Base-by-base conservation (phyloP, 768 basidiomycete species). In the Rhizopogon vinicolor region DNA sequence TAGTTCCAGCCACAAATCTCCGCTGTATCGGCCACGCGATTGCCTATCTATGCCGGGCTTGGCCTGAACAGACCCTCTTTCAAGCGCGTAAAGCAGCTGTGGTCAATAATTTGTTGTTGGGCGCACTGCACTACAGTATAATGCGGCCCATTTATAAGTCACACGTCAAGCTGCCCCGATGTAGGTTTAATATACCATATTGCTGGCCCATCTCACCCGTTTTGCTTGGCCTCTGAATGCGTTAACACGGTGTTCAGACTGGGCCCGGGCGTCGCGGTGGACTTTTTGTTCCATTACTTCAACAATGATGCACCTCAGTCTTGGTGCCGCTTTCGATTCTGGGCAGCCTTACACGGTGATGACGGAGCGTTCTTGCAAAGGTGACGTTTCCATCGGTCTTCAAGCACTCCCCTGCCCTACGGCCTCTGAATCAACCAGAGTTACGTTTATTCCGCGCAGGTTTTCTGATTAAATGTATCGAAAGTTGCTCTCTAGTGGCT, bases 381-480 rank as follows among this genome's bases (percentile, higher is more conserved):
- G 14, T 49, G 48, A 37, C 19, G 14, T 49, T 37, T 16, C 5
- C 14, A 14, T 37, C 48, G 48, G 48, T 49, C 33, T 49, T 49
- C 48, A 49, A 49, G 35, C 35, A 49, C 33, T 35, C 19, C 14
- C 31, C 33, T 37, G 13, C 35, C 35, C 12, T 37, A 7, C 48
- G 19, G 48, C 35, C 14, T 25, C 35, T 49, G 48, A 49, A 37
- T 25, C 14, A 37, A 9, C 9, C 16, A 2, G 33, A 49, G 33
- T 35, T 49, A 35, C 13, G 35, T 49, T 25, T 49, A 49, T 37
- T 22, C 46, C 43, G 45, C 53, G 18, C 18, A 35, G 43, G 31
- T 46, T 35, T 41, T 44, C 51, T 43, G 57, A 57, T 59, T 44
- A 42, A 49, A 44, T 10, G 8, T 16, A 16, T 5, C 14, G 44